Conservation (phyloP, 2,329 filamentous ascomycete species). For the Arthrobotrys sphaeroides region DNA sequence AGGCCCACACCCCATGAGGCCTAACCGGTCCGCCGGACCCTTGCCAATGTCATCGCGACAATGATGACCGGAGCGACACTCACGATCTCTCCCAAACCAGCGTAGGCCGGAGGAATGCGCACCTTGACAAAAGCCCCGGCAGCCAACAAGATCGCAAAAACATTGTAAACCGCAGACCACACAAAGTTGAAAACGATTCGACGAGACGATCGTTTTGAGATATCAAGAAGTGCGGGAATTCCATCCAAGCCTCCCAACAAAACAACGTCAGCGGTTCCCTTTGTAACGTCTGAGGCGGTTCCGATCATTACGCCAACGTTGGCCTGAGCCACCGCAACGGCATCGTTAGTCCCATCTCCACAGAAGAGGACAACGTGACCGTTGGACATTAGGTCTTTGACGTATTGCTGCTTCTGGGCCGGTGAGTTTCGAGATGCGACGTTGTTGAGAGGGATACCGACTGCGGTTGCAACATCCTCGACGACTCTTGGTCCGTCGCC, state of each 20-base stretch:
- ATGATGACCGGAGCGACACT: slow-evolving; percentile 76
- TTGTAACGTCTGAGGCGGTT: slow-evolving; percentile 71
- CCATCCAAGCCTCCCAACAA: slow-evolving; percentile 70
- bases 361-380: slow-evolving; percentile 70
- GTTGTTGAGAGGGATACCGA: slow-evolving; percentile 62
- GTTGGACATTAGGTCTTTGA: slow-evolving; percentile 60
- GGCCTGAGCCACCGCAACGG: slow-evolving; percentile 75
- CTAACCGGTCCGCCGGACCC: neutral
- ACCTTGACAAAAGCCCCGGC: slow-evolving; percentile 72
- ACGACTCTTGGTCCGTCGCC: slow-evolving; percentile 68
- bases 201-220: slow-evolving; percentile 62
- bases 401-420: slow-evolving; percentile 67
- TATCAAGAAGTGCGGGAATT: slow-evolving; percentile 69
- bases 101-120: slow-evolving; percentile 70
- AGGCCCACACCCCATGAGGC: too few species aligned
- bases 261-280: slow-evolving; percentile 74
- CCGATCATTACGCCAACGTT: slow-evolving; percentile 76
- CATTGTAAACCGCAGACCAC: slow-evolving; percentile 77
- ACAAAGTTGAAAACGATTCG: slow-evolving; percentile 74
- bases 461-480: slow-evolving; percentile 63
- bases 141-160: slow-evolving; percentile 73
- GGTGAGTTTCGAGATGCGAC: slow-evolving; percentile 65
- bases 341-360: slow-evolving; percentile 83
- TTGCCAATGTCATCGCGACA: slow-evolving; percentile 62
- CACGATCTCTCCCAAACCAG: slow-evolving; percentile 76